Evolutionary conservation across 148 eudicot genomes (phyloP), one percentile per base, ranked within the genome.

Genomic region (Rhododendron ovatum): DNA sequence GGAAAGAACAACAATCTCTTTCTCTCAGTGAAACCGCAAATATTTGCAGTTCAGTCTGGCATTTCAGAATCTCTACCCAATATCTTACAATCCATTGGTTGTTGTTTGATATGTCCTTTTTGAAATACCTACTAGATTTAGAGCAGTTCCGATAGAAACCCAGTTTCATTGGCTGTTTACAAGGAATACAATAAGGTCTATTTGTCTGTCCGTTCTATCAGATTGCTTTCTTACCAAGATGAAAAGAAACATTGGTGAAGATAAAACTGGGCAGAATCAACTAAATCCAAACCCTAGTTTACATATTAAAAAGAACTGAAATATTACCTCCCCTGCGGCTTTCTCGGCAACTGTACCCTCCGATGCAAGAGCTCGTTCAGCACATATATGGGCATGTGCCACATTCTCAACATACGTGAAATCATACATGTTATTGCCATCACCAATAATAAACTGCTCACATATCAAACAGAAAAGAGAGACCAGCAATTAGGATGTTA

Each of bases 301-400:
- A 61, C 47, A 48, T 85, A 33, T 59, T 55, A 22, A 77, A n/a
- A 9, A 80, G 55, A 75, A 78, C 45, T 63, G 59, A 82, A 81
- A 67, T n/a, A 88, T 39, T 91, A 95, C 99, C 99, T 97, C 90
- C 78, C 99, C 99, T 48, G 99, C 89, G 87, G 99, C 98, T 90
- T 91, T 94, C 88, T 93, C 95, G 82, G 99, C 87, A 85, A 90
- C 95, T 51, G 85, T 48, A 82, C 93, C 93, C 75, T 89, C 92
- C 67, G 99, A 94, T 78, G 99, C 98, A 83, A 97, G 88, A 84
- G 98, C 99, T 90, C 98, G 94, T 88, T 97, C 99, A 86, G 99
- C 99, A 91, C 99, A 97, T 88, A 97, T 88, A 89, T 97, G 99
- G 81, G 96, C 98, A 93, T 97, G 99, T 89, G 98, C 99, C 82